A percentile compares a stretch with the other conserved stretches of the same genome.
Evolutionary conservation across 305 asterid genomes (phyloP).

Genomic region (Rubia tinctorum): DNA sequence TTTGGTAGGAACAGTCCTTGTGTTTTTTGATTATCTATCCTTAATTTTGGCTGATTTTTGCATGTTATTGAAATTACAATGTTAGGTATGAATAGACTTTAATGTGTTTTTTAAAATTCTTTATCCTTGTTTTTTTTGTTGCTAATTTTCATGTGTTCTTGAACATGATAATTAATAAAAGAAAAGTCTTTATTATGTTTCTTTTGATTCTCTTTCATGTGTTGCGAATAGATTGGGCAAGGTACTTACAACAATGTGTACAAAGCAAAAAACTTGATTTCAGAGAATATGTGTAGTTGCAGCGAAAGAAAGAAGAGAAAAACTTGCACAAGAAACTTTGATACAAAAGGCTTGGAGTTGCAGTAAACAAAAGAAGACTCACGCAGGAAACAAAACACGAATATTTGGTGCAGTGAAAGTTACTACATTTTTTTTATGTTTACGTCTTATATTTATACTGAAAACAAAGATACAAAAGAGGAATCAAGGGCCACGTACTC

Average conservation of each 20-base stretch:
- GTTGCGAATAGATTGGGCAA: constrained; percentile 73
- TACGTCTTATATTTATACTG: too few species aligned
- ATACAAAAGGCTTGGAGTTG: too few species aligned
- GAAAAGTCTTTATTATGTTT: constrained; percentile 19
- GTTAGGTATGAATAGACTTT: neutral
- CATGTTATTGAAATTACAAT: neutral
- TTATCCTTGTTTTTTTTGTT: too few species aligned
- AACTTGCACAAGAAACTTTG: too few species aligned
- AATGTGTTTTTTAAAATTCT: neutral
- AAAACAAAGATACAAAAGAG: too few species aligned
- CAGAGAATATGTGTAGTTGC: constrained; percentile 66
- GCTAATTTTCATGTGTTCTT: constrained; percentile 14
- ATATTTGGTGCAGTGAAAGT: too few species aligned
- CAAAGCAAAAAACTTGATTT: constrained; percentile 69
- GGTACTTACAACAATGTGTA: constrained; percentile 94
- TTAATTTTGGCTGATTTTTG: neutral
- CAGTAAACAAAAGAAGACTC: too few species aligned
- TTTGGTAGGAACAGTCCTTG: constrained; percentile 10
- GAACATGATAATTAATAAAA: constrained; percentile 12
- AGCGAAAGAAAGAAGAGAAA: too few species aligned
- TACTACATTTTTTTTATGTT: too few species aligned
- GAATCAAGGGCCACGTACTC: too few species aligned
- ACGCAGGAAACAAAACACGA: too few species aligned
- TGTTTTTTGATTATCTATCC: neutral
- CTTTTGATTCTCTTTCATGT: constrained; percentile 14